Base-by-base conservation (phyloP, 805 yeast species). In the Lipomyces japonicus region DNA sequence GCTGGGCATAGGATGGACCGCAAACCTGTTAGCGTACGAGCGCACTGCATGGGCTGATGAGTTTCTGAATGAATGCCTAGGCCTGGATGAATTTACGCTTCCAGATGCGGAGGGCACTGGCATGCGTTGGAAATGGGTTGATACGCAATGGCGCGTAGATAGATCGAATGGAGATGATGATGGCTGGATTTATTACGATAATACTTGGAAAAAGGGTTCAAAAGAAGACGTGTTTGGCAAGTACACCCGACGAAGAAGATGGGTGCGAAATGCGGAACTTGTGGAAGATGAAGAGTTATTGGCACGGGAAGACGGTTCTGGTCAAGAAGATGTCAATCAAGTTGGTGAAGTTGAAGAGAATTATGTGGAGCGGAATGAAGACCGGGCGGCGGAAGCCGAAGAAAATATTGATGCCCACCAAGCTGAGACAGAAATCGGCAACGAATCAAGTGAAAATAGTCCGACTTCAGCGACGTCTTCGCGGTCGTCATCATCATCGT, bases 1-100 rank as follows among this genome's bases (percentile, higher is more conserved):
- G 98, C 74, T 91, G 35, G 97, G 97, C 12, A 86, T 91, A 61
- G 98, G 98, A 10, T 91, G 98, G 98, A 91, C 97, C 0, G 75
- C 95, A 14, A 89, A 89, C 63, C 74, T 93, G 65, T 75, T 93
- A 55, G 83, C 95, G 43, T 91, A 91, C 65, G 98, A 91, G 69
- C 78, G 98, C 64, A 82, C 95, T 0, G 84, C 97, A 2, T 91
- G 97, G 97, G 90, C 97, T 0, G 98, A 91, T 65, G 97, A 90
- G 66, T 90, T 89, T 63, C 72, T 89, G 55, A 91, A 90, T 67
- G 96, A 89, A 65, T 78, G 87, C 1, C 80, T 84, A 4, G 74
- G 89, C 6, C 82, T 90, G 18, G 93, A 84, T 4, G 69, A 75
- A 18, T 91, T 91, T 68, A 80, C 81, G 65, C 72, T 91, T 50